These are phyloP conservation scores for Camellia oleifera DNA, from an alignment of 179 eudicot genomes.

Conservation along the genomic window DNA sequence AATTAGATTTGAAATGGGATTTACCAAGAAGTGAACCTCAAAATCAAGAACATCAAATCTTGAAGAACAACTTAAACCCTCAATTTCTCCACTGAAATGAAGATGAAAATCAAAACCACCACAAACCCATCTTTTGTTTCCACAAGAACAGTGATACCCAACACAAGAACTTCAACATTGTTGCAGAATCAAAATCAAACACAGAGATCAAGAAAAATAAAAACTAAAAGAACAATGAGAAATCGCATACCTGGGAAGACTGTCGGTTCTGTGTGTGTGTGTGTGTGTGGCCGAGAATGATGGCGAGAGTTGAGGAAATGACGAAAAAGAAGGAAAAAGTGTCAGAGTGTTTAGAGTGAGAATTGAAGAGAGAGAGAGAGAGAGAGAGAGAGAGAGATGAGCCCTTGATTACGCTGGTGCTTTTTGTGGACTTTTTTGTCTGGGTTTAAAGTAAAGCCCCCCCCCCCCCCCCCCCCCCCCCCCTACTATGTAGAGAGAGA, in stretches of 20 bases:
- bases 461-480: too few relatives aligned
- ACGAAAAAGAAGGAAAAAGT: slow-evolving; percentile 12
- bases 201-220: neutral
- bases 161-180: neutral
- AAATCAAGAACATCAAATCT: neutral
- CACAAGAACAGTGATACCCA: neutral
- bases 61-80: neutral
- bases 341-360: slow-evolving; percentile 12
- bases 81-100: neutral
- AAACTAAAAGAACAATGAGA: slow-evolving; percentile 19
- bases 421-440: slow-evolving; percentile 12
- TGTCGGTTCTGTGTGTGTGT: slow-evolving; percentile 26
- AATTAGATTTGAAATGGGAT: neutral
- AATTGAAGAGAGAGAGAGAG: neutral
- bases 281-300: slow-evolving; percentile 31
- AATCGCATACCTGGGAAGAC: slow-evolving; percentile 17
- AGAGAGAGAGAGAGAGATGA: neutral
- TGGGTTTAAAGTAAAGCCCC: neutral
- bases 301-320: slow-evolving; percentile 23
- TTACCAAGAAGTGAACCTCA: neutral
- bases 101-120: neutral
- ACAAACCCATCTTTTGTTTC: neutral
- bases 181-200: neutral
- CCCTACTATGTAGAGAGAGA: neutral
- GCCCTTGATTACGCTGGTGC: slow-evolving; percentile 14